These are phyloP conservation scores for Bipolaris bicolor DNA, from an alignment of 2,329 filamentous ascomycete species.

Conservation along the genomic window DNA sequence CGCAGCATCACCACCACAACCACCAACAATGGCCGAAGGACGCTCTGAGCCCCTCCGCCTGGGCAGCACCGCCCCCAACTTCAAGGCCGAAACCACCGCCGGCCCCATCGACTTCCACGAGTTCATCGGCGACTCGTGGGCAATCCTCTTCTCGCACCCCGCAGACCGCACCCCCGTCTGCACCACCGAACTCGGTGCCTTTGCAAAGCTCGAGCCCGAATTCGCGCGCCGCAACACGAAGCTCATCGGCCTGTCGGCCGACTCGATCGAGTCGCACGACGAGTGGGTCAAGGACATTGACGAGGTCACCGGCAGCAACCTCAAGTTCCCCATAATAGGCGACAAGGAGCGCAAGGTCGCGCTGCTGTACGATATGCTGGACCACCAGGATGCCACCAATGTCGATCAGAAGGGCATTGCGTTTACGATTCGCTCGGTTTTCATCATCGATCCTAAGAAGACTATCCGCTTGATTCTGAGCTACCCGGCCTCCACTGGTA, in stretches of 20 bases:
- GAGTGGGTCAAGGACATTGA: constrained; percentile 62
- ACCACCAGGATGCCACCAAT: constrained; percentile 64
- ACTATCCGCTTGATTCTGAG: constrained; percentile 67
- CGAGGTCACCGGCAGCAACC: constrained; percentile 56
- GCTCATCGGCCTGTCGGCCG: constrained; percentile 64
- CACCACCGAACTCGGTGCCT: constrained; percentile 68
- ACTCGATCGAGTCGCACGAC: constrained; percentile 58
- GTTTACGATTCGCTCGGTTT: constrained; percentile 70
- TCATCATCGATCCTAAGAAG: constrained; percentile 70
- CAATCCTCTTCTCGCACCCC: constrained; percentile 74
- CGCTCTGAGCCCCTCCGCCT: constrained; percentile 61
- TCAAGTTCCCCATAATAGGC: constrained; percentile 60
- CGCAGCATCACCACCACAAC: constrained; percentile 7
- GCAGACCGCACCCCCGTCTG: constrained; percentile 66
- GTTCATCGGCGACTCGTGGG: constrained; percentile 73
- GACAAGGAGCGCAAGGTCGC: constrained; percentile 61
- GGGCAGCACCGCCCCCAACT: constrained; percentile 71
- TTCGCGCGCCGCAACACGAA: constrained; percentile 68
- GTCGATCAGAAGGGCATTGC: constrained; percentile 63
- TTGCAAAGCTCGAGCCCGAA: constrained; percentile 68
- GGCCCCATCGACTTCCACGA: constrained; percentile 73
- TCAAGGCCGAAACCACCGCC: constrained; percentile 70
- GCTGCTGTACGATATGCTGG: constrained; percentile 59
- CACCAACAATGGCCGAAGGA: constrained; percentile 40
- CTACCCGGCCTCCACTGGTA: constrained; percentile 67